These are phyloP conservation scores for Argentina anserina DNA, from an alignment of 306 rosid genomes.

Conservation along the genomic window DNA sequence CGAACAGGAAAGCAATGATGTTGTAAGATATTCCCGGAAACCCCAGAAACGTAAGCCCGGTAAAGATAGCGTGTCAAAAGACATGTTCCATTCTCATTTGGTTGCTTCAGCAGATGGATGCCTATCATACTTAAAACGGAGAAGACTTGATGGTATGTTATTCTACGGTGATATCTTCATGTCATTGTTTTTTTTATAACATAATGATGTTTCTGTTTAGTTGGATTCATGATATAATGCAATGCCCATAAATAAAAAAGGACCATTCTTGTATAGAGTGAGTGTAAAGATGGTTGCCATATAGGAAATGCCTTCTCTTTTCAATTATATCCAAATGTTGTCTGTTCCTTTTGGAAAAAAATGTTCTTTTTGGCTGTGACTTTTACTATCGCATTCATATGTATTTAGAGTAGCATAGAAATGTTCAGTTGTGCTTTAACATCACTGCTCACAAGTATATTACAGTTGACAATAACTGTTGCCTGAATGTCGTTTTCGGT, in stretches of 20 bases:
- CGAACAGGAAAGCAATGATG: constrained; percentile 66
- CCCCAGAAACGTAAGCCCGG: constrained; percentile 50
- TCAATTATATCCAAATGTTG: background rate
- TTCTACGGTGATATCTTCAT: background rate
- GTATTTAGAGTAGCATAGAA: background rate
- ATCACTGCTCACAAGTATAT: background rate
- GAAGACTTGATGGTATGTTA: constrained; percentile 56
- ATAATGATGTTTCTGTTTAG: background rate
- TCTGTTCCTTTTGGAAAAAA: background rate
- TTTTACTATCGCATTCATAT: background rate
- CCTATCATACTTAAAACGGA: constrained; percentile 53
- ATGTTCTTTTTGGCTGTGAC: background rate
- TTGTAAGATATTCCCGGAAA: constrained; percentile 37
- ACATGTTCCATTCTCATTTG: constrained; percentile 43
- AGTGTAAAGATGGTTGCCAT: background rate
- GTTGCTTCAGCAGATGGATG: constrained; percentile 52
- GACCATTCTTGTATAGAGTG: background rate
- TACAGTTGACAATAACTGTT: background rate
- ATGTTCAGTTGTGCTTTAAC: background rate
- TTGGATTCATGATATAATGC: background rate
- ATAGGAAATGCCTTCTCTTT: background rate
- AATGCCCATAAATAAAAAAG: background rate
- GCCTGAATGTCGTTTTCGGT: background rate
- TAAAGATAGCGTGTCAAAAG: constrained; percentile 43
- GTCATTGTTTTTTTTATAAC: background rate